Percentiles rank a stretch among this genome's conserved stretches.
Evolutionary conservation across 305 asterid species (phyloP).

Genomic region (Nicotiana rustica): DNA sequence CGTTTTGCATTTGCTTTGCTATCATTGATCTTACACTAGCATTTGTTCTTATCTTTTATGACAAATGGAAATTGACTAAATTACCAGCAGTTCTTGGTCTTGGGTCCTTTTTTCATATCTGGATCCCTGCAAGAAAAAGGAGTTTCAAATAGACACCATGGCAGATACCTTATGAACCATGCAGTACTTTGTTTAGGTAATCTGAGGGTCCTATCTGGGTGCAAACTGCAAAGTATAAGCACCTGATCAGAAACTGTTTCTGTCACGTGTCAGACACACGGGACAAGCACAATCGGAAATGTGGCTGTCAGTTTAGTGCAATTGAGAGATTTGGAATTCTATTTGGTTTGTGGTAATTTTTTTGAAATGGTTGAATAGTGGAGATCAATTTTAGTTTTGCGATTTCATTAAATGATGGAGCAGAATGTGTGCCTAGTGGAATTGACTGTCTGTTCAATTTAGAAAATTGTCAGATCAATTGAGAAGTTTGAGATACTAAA

Average conservation of each 20-base stretch:
- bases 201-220: background rate
- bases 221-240: background rate
- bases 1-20: slow-evolving; percentile 3
- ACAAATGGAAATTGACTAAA: background rate
- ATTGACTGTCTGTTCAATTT: too few relatives aligned
- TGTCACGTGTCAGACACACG: background rate
- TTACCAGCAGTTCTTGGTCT: background rate
- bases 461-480: background rate
- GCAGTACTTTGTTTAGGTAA: slow-evolving; percentile 19
- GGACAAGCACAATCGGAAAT: background rate
- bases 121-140: background rate
- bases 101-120: background rate
- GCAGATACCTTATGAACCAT: slow-evolving; percentile 15
- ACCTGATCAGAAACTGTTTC: slow-evolving; percentile 10
- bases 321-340: background rate
- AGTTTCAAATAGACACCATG: background rate
- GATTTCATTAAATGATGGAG: slow-evolving; percentile 15
- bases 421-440: background rate
- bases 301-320: background rate
- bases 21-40: background rate
- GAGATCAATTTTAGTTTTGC: background rate
- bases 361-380: background rate
- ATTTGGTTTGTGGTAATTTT: slow-evolving; percentile 16
- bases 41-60: slow-evolving; percentile 11
- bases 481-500: background rate